Conservation (phyloP, 768 basidiomycete species). For the Kondoa malvinella region DNA sequence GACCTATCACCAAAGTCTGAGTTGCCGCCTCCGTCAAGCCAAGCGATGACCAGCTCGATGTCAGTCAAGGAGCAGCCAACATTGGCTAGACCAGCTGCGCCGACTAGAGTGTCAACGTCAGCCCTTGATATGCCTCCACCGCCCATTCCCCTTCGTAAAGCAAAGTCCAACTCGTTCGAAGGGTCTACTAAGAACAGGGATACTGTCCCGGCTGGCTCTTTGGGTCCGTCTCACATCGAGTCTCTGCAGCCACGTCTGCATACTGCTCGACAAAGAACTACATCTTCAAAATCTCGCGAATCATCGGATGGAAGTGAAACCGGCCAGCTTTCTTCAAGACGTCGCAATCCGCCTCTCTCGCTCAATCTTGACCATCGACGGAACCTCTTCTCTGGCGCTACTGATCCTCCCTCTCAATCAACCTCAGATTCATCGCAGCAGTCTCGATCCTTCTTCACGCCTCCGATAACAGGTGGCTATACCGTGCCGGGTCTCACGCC, state of each 20-base stretch:
- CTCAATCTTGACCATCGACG: slow-evolving; percentile 25
- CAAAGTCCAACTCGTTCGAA: neutral
- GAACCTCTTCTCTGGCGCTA: slow-evolving; percentile 8
- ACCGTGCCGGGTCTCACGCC: slow-evolving; percentile 20
- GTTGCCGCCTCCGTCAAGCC: neutral
- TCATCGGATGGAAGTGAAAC: slow-evolving; percentile 16
- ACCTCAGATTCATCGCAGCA: slow-evolving; percentile 1
- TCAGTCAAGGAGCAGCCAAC: slow-evolving; percentile 3
- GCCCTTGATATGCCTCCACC: slow-evolving; percentile 4
- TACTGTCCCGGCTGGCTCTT: neutral
- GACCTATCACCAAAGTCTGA: neutral
- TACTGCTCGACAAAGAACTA: neutral
- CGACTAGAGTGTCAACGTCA: neutral
- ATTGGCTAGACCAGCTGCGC: neutral
- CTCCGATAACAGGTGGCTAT: neutral
- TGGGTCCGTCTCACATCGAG: slow-evolving; percentile 4
- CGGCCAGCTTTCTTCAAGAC: slow-evolving; percentile 8
- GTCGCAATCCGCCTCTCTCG: slow-evolving; percentile 27
- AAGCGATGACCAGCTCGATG: neutral
- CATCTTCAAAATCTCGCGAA: slow-evolving; percentile 5
- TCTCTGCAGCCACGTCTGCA: slow-evolving; percentile 24
- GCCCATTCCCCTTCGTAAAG: slow-evolving; percentile 1
- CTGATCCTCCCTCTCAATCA: neutral
- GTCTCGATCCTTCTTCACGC: slow-evolving; percentile 3
- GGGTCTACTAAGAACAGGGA: neutral